Base-by-base conservation (phyloP, 805 yeast genomes). In the Candida boidinii region DNA sequence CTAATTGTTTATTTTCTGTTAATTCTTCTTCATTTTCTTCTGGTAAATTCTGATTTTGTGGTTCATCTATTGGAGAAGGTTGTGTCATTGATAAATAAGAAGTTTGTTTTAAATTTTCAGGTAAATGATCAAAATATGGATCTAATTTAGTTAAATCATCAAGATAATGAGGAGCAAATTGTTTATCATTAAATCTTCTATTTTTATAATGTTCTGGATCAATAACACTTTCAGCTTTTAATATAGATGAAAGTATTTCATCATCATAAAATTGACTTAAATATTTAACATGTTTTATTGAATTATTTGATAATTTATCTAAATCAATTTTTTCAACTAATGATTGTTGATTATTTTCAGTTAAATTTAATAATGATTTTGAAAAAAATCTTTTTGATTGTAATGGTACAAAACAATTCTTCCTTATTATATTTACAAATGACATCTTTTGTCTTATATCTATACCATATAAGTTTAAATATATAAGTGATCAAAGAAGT, bases 221-320 rank as follows among this genome's bases (percentile, higher is more conserved):
- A 32, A 87, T 76, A 14, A 73, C 67, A 5, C 80, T 64, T 60
- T 90, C 96, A 1, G 96, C 84, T 28, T 80, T 68, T 45, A 81
- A 66, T 43, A 92, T 85, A 33, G 94, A 74, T 51, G 85, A 83
- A 41, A 90, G 70, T 31, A 88, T 67, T 37, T 79, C 81, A 21
- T 87, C 84, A 7, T 90, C 75, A 56, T 90, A 90, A 63, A 79
- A 90, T 51, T 86, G 76, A 29, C 73, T 56, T 44, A 88, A 66
- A 41, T 64, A 66, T 28, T 72, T 68, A 41, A 75, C 45, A 54
- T 79, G 86, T 37, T n/a, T n/a, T n/a, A n/a, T n/a, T n/a, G n/a
- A n/a, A n/a, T n/a, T n/a, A n/a, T n/a, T n/a, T n/a, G n/a, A n/a
- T n/a, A n/a, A n/a, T n/a, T n/a, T n/a, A n/a, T n/a, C n/a, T n/a